Percentiles rank a stretch among this genome's conserved stretches.
Conservation (phyloP, 192 early-diverging fungal species). For the Backusella australiensis region DNA sequence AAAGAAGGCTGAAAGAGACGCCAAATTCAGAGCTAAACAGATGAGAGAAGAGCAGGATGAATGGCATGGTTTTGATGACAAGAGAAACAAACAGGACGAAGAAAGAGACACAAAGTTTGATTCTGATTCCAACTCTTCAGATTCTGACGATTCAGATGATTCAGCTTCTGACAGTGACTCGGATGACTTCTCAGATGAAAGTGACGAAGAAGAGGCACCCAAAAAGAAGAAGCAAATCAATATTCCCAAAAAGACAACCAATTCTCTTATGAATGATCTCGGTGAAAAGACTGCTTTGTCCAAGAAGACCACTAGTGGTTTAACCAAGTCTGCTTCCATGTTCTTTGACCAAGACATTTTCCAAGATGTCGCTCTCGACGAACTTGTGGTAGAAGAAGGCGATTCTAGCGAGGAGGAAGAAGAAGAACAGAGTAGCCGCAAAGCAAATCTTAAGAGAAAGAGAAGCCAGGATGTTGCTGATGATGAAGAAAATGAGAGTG, state of each 20-base stretch:
- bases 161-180: constrained; percentile 43
- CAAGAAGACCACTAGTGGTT: constrained; percentile 44
- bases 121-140: constrained; percentile 14
- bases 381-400: constrained; percentile 58
- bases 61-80: constrained; percentile 60
- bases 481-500: constrained; percentile 48
- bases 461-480: constrained; percentile 42
- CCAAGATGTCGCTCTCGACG: constrained; percentile 56
- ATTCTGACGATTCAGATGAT: constrained; percentile 20
- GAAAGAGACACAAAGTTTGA: constrained; percentile 5
- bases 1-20: constrained; percentile 72
- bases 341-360: constrained; percentile 98
- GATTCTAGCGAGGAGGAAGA: constrained; percentile 45
- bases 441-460: constrained; percentile 40
- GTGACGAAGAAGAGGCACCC: constrained; percentile 13
- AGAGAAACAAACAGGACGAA: constrained; percentile 44
- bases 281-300: constrained; percentile 55
- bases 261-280: constrained; percentile 49
- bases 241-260: constrained; percentile 44
- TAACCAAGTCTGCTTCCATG: constrained; percentile 83
- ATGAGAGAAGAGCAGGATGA: constrained; percentile 66
- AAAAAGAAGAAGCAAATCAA: constrained; percentile 28
- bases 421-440: background rate
- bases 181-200: constrained; percentile 39
- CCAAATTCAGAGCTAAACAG: constrained; percentile 70